Base-by-base conservation (phyloP, 1,284 basidiomycete genomes). In the Afroboletus lepidellus region DNA sequence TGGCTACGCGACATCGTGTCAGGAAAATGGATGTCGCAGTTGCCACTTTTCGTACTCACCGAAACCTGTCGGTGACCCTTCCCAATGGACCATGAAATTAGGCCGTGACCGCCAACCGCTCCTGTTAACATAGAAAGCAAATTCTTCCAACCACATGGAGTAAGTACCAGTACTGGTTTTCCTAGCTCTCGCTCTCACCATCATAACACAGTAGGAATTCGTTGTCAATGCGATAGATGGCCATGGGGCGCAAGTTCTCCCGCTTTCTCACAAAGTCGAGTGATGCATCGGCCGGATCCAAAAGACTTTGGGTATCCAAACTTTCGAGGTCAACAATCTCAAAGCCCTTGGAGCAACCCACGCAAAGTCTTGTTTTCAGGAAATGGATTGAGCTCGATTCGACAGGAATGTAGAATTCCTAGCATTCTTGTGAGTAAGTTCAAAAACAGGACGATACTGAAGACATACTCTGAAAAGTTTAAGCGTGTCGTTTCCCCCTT, bases 351-450 rank as follows among this genome's bases (percentile, higher is more conserved):
- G 94, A 93, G 67, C 94, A 97, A 2, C 96, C 97, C 13, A 99
- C 92, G 67, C 97, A 99, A 54, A 99, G 84, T 74, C 92, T 94
- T 50, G 95, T 98, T 78, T 97, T 98, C 62, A 99, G 80, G 76
- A 98, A 98, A 73, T 98, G 94, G 45, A 99, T 92, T 9, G 94
- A 98, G 57, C 86, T 93, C 46, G 93, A 96, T 72, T 98, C 95
- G 16, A 97, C 93, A 0, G 97, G 96, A 54, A 99, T 98, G 71
- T 99, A 99, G 73, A 99, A 99, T 72, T 99, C 93, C 91, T 94
- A 61, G 30, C 34, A 45, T 37, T 49, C 12, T 50, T 41, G 54
- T 55, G 33, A 53, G 48, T 21, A 27, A 15, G 38, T 25, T 27
- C n/a, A n/a, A 45, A 30, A 48, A 21, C 56, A 24, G 20, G 36